phyloP scores from a whole-genome alignment of 2,329 filamentous ascomycete species.

The Aplosporella prunicola region DNA sequence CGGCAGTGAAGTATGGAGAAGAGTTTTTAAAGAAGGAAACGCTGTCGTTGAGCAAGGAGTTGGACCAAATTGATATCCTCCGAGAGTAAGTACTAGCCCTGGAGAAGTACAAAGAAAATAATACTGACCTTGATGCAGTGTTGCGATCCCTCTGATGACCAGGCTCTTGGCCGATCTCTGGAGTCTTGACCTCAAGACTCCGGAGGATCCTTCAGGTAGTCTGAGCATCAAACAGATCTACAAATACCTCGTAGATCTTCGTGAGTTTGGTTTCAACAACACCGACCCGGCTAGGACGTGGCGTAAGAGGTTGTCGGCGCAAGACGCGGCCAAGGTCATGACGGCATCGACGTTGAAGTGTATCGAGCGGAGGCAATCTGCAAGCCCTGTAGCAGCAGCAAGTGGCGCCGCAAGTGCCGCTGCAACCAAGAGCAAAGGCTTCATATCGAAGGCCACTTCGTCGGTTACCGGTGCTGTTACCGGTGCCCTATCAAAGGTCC shows the following conservation, averaged over 20 bases:
- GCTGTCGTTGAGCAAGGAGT: neutral
- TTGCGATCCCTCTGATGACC: slow-evolving; percentile 18
- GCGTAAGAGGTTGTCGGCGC: slow-evolving; percentile 36
- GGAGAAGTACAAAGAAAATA: slow-evolving; percentile 1
- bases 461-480: neutral
- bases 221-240: slow-evolving; percentile 49
- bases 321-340: slow-evolving; percentile 30
- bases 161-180: slow-evolving; percentile 17
- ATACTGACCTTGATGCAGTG: neutral
- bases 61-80: slow-evolving; percentile 11
- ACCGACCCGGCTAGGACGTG: slow-evolving; percentile 40
- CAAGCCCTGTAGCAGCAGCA: too few species aligned
- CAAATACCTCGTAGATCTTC: slow-evolving; percentile 34
- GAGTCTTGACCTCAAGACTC: slow-evolving; percentile 14
- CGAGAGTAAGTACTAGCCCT: slow-evolving; percentile 8
- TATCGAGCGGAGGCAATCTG: too few species aligned
- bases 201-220: slow-evolving; percentile 18
- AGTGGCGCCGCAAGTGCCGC: too few species aligned
- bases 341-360: slow-evolving; percentile 13
- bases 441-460: neutral
- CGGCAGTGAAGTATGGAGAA: neutral
- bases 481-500: neutral
- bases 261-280: slow-evolving; percentile 40
- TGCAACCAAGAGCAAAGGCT: too few species aligned
- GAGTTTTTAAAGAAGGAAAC: slow-evolving; percentile 1